These are phyloP conservation scores for Tephrocybe sp. DNA, from an alignment of 768 basidiomycete species.

Conservation along the genomic window DNA sequence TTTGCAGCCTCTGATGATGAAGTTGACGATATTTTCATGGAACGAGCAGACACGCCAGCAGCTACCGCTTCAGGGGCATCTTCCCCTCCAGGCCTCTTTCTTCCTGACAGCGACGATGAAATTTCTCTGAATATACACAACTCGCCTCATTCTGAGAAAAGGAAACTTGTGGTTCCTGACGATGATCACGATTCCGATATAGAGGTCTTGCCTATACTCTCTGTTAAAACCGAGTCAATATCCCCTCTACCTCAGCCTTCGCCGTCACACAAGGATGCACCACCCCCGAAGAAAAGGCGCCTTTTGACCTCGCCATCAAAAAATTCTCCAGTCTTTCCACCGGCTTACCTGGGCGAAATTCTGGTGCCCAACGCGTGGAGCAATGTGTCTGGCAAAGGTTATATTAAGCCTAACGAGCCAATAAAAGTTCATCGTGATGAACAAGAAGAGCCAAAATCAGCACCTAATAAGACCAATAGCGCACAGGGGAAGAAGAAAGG, in stretches of 20 bases:
- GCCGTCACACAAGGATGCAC: slow-evolving; percentile 12
- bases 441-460: slow-evolving; percentile 29
- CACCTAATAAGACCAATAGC: slow-evolving; percentile 21
- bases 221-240: slow-evolving; percentile 1
- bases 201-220: slow-evolving; percentile 31
- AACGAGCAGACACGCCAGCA: slow-evolving; percentile 11
- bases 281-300: slow-evolving; percentile 54
- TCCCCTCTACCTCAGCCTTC: slow-evolving; percentile 11
- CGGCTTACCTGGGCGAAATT: slow-evolving; percentile 64
- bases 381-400: slow-evolving; percentile 70
- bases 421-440: slow-evolving; percentile 57
- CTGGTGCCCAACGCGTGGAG: slow-evolving; percentile 77
- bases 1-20: slow-evolving; percentile 62
- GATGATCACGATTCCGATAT: slow-evolving; percentile 37
- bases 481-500: slow-evolving; percentile 35
- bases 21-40: slow-evolving; percentile 26
- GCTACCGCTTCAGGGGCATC: slow-evolving; percentile 14
- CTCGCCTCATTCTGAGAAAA: slow-evolving; percentile 14
- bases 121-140: slow-evolving; percentile 1
- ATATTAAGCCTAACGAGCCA: slow-evolving; percentile 62
- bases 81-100: slow-evolving; percentile 27
- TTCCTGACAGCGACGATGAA: slow-evolving; percentile 34
- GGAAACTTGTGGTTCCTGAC: slow-evolving; percentile 13
- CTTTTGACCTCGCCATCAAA: slow-evolving; percentile 27
- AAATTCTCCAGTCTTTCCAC: slow-evolving; percentile 17